phyloP scores from a whole-genome alignment of 495 filamentous ascomycete genomes.

The Darksidea phi region DNA sequence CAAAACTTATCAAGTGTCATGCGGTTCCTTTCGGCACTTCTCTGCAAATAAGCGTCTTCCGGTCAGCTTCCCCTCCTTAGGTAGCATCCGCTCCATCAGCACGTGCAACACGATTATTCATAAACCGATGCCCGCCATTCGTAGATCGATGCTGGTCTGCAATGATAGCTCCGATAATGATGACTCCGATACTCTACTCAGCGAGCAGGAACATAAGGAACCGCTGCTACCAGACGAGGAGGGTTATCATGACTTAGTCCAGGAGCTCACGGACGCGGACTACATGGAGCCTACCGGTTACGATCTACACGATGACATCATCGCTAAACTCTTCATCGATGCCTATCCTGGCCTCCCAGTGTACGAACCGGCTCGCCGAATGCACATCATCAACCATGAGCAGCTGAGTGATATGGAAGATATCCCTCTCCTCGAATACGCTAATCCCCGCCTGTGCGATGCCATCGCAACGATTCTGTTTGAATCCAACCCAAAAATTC shows the following conservation, averaged over 20 bases:
- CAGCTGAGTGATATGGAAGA: neutral
- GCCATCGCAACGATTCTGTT: slow-evolving; percentile 3
- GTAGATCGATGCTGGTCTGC: too few species aligned
- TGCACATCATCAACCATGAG: slow-evolving; percentile 9
- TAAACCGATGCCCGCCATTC: neutral
- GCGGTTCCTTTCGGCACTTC: too few species aligned
- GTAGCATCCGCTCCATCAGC: too few species aligned
- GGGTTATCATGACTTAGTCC: too few species aligned
- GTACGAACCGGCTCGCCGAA: neutral
- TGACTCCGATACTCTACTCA: neutral
- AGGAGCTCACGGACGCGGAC: slow-evolving; percentile 4
- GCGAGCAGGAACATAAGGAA: too few species aligned
- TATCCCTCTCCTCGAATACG: neutral
- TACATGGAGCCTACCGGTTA: neutral
- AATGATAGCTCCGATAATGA: neutral
- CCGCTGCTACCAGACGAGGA: too few species aligned
- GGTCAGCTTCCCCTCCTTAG: too few species aligned
- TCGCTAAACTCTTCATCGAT: neutral
- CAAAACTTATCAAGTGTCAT: too few species aligned
- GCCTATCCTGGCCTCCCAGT: neutral
- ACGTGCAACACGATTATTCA: too few species aligned
- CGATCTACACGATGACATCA: slow-evolving; percentile 10
- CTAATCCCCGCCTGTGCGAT: slow-evolving; percentile 17
- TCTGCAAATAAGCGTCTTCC: too few species aligned
- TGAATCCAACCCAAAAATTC: neutral